A percentile compares a stretch with the other conserved stretches of the same genome.
These are phyloP conservation scores for Aspergillus carbonarius DNA, from an alignment of 2,329 filamentous ascomycete species.

Conservation along the genomic window DNA sequence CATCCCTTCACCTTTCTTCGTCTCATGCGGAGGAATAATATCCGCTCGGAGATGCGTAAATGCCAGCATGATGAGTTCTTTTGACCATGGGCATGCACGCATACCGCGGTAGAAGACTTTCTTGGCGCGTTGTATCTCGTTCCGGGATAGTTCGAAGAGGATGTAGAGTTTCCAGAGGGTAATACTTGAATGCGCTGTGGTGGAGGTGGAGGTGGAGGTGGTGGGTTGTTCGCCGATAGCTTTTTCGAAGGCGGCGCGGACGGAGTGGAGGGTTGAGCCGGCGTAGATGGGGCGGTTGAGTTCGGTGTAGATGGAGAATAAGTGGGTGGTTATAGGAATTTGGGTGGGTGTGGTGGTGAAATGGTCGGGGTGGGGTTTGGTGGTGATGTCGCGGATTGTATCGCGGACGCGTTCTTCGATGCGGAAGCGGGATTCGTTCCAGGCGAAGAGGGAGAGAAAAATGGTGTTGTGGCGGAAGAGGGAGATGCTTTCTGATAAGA, in stretches of 20 bases:
- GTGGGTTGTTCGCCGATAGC: constrained; percentile 42
- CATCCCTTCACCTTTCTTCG: constrained; percentile 32
- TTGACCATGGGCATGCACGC: constrained; percentile 62
- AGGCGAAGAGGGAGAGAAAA: constrained; percentile 70
- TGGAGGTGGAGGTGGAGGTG: constrained; percentile 9
- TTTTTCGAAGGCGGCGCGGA: constrained; percentile 56
- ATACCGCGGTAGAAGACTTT: constrained; percentile 58
- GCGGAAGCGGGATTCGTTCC: constrained; percentile 69
- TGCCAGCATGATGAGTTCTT: constrained; percentile 58
- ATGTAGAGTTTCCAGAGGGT: constrained; percentile 55
- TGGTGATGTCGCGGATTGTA: constrained; percentile 51
- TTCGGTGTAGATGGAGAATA: constrained; percentile 59
- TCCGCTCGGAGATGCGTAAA: constrained; percentile 47
- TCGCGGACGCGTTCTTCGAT: constrained; percentile 75
- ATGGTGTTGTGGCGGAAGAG: constrained; percentile 74
- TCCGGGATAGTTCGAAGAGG: constrained; percentile 47
- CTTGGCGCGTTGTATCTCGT: constrained; percentile 45
- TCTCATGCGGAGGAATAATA: background rate
- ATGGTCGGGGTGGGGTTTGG: constrained; percentile 39
- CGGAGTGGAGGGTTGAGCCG: constrained; percentile 52
- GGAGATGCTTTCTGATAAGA: constrained; percentile 60
- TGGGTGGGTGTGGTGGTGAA: constrained; percentile 10
- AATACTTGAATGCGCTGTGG: constrained; percentile 38
- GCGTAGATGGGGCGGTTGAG: constrained; percentile 45
- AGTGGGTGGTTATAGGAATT: constrained; percentile 48